Evolutionary conservation across 1,284 basidiomycete genomes (phyloP), one percentile per base, ranked within the genome.

Genomic region (Ceratobasidium papillatum): DNA sequence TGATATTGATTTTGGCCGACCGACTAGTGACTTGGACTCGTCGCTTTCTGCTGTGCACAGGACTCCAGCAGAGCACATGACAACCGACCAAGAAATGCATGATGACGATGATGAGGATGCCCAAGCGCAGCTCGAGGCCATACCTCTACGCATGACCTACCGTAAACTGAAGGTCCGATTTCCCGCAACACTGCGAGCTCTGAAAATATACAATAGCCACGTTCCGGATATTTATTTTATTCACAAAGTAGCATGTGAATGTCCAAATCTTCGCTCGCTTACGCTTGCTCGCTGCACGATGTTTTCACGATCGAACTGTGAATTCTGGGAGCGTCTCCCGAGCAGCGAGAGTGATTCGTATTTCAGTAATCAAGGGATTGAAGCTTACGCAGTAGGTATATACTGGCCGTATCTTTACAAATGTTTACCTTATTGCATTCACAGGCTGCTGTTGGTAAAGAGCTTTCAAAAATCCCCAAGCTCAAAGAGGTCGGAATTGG

Each of bases 141-240:
- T 36, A 34, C 19, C 62, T 22, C 27, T 43, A 25, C 69, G 32
- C 9, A 72, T 72, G 69, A 22, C 58, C 2, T 72, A 72, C 17
- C 58, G 69, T 27, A 61, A 32, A n/a, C 58, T 72, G 3, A 47
- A 36, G 25, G 69, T 61, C 14, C 34, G 8, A 14, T 30, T 72
- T 19, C 69, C 69, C 3, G 30, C 19, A 1, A 61, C 58, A n/a
- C 38, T 72, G 47, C 69, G 56, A 0, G 47, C 22, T 19, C 19
- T 72, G 30, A 34, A 22, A 5, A n/a, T 72, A 1, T 72, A 61
- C 19, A 52, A 72, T n/a, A 61, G 56, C 58, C 69, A 72, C 32
- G 58, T 58, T 14, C 69, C 69, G 4, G 69, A 72, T 34, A 51
- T 72, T 12, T 62, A 72, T 17, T 49, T 51, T 17, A 62, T 72